These are phyloP conservation scores for Melanomma pulvis-pyrius DNA, from an alignment of 495 filamentous ascomycete species.

Conservation along the genomic window DNA sequence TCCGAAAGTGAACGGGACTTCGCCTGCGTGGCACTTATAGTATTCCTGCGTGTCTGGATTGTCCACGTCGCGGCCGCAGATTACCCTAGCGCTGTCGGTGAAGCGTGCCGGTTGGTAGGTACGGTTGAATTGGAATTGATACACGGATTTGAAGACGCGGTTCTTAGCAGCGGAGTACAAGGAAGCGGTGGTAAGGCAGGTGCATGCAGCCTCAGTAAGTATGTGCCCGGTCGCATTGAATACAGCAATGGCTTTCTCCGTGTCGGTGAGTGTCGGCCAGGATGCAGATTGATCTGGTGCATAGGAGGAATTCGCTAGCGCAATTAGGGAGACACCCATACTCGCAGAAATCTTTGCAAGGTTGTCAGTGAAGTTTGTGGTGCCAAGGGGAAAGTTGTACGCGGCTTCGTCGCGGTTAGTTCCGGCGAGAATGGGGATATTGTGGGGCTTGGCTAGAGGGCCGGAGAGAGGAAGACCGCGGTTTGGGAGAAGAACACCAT, in stretches of 20 bases:
- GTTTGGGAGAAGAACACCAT: constrained; percentile 28
- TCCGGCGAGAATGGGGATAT: constrained; percentile 33
- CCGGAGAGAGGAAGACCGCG: constrained; percentile 29
- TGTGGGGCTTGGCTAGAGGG: constrained; percentile 15
- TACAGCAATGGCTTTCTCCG: constrained; percentile 10
- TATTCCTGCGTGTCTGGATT: constrained; percentile 25
- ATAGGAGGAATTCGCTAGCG: constrained; percentile 19
- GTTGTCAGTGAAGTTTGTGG: constrained; percentile 39
- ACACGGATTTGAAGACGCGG: constrained; percentile 21
- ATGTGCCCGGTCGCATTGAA: constrained; percentile 34
- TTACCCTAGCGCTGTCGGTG: background rate
- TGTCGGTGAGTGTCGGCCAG: constrained; percentile 5
- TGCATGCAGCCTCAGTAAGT: constrained; percentile 26
- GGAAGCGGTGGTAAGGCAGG: constrained; percentile 22
- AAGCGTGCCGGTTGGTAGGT: constrained; percentile 32
- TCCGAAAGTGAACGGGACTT: constrained; percentile 35
- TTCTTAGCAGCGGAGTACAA: constrained; percentile 23
- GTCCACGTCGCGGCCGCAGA: constrained; percentile 10
- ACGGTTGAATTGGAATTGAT: constrained; percentile 35
- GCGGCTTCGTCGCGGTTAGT: constrained; percentile 36
- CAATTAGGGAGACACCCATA: constrained; percentile 1
- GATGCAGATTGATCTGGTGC: constrained; percentile 14
- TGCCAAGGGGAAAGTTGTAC: constrained; percentile 25
- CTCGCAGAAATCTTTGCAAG: background rate
- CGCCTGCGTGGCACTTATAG: constrained; percentile 39